These are phyloP conservation scores for Sparassis latifolia DNA, from an alignment of 1,284 basidiomycete species.

Conservation along the genomic window DNA sequence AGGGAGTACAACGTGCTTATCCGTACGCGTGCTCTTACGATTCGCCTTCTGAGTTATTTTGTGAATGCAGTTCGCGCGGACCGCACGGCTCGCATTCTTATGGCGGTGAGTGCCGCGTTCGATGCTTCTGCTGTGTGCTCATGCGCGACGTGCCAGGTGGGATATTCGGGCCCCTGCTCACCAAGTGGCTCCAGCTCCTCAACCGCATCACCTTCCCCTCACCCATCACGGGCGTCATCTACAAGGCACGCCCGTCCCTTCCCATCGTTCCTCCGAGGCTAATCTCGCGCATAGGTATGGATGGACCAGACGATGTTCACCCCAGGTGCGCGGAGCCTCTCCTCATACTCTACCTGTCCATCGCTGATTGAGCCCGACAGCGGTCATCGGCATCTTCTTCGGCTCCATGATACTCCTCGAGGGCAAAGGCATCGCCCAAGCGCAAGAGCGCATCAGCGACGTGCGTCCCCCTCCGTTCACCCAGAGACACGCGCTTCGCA, in stretches of 20 bases:
- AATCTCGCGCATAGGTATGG: slow-evolving; percentile 43
- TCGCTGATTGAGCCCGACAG: slow-evolving; percentile 27
- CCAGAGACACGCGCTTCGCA: too few species aligned
- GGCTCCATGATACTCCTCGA: slow-evolving; percentile 69
- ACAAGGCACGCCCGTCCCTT: slow-evolving; percentile 39
- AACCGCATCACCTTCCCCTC: slow-evolving; percentile 56
- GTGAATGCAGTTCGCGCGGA: slow-evolving; percentile 51
- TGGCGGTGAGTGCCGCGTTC: slow-evolving; percentile 42
- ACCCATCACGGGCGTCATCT: slow-evolving; percentile 49
- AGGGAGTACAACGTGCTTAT: slow-evolving; percentile 58
- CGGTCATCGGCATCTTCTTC: slow-evolving; percentile 68
- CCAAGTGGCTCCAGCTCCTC: slow-evolving; percentile 66
- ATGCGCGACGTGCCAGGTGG: slow-evolving; percentile 33
- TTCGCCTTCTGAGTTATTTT: neutral
- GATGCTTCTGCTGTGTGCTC: too few species aligned
- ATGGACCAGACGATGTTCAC: slow-evolving; percentile 71
- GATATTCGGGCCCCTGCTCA: slow-evolving; percentile 64
- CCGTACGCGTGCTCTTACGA: neutral
- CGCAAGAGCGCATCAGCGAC: slow-evolving; percentile 45
- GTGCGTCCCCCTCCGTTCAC: slow-evolving; percentile 28
- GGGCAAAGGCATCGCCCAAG: slow-evolving; percentile 53
- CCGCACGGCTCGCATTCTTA: slow-evolving; percentile 72
- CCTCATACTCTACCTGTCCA: neutral
- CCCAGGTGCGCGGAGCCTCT: slow-evolving; percentile 37
- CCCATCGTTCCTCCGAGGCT: neutral